Evolutionary conservation across 1,284 basidiomycete species (phyloP).

Genomic region (Ceratobasidium theobromae): DNA sequence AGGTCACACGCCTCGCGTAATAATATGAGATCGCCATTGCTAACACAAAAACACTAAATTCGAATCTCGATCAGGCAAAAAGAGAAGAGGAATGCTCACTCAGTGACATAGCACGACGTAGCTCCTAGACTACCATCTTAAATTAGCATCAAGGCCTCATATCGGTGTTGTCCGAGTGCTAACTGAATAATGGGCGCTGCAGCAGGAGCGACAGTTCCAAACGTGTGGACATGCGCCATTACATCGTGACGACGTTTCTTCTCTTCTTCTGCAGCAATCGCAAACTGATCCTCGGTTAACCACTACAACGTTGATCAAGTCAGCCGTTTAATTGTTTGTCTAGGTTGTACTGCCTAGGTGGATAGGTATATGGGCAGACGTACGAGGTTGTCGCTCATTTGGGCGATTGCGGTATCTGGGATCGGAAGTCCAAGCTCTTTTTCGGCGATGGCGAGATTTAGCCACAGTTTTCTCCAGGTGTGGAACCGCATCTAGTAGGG

Average conservation of each 20-base stretch:
- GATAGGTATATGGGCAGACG: no score
- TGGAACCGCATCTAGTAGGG: constrained; percentile 82
- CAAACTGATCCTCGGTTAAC: constrained; percentile 88
- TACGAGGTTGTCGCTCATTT: constrained; percentile 92
- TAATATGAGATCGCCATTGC: constrained; percentile 98
- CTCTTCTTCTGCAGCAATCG: constrained; percentile 89
- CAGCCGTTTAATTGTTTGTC: neutral
- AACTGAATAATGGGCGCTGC: constrained; percentile 98
- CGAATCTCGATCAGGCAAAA: neutral
- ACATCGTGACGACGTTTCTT: constrained; percentile 98
- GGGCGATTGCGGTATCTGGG: constrained; percentile 85
- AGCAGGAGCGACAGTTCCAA: constrained; percentile 89
- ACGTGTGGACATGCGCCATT: constrained; percentile 99
- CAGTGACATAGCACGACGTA: constrained; percentile 98
- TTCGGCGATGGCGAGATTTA: constrained; percentile 94
- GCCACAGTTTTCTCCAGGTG: constrained; percentile 97
- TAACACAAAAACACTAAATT: constrained; percentile 41
- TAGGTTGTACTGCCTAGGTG: no score
- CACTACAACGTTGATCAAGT: constrained; percentile 48
- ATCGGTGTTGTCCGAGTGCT: constrained; percentile 40
- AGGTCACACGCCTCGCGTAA: constrained; percentile 84
- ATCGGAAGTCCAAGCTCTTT: constrained; percentile 93
- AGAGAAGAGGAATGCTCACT: constrained; percentile 55
- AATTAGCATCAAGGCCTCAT: neutral
- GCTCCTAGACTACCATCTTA: constrained; percentile 72